phyloP scores from a whole-genome alignment of 176 grass and related monocot species.

The Oryza glumipatula region DNA sequence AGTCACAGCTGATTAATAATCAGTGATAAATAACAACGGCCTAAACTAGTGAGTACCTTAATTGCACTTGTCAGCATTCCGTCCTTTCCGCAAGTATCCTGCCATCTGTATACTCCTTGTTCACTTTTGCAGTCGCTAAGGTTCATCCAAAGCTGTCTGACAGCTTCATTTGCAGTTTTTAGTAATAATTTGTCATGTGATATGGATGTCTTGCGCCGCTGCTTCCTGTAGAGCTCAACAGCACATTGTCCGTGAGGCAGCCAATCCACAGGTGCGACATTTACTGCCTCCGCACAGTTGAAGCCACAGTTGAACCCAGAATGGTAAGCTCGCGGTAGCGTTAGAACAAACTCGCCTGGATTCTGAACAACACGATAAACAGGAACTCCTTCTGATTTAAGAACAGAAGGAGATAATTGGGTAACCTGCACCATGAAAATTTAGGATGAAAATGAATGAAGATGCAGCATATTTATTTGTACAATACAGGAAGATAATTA shows the following conservation, averaged over 20 bases:
- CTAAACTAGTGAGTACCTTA: conserved; percentile 59
- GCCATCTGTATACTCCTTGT: conserved; percentile 44
- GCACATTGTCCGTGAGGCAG: conserved; percentile 80
- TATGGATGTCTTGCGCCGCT: conserved; percentile 84
- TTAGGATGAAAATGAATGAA: conserved; percentile 20
- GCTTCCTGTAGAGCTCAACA: conserved; percentile 82
- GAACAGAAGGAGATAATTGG: conserved; percentile 88
- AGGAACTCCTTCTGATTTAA: conserved; percentile 84
- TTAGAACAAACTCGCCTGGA: conserved; percentile 83
- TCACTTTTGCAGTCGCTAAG: conserved; percentile 26
- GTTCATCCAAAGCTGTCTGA: conserved; percentile 57
- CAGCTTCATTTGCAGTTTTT: conserved; percentile 64
- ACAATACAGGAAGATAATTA: not conserved
- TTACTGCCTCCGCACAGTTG: conserved; percentile 98
- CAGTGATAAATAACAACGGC: conserved; percentile 35
- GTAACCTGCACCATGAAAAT: conserved; percentile 73
- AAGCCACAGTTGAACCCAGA: conserved; percentile 96
- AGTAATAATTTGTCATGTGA: conserved; percentile 91
- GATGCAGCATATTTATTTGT: conserved; percentile 18
- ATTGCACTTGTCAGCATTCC: conserved; percentile 69
- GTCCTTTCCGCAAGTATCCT: conserved; percentile 66
- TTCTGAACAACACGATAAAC: conserved; percentile 85
- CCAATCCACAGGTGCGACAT: conserved; percentile 92
- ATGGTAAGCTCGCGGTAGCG: conserved; percentile 92
- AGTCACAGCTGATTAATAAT: conserved; percentile 34